Percentiles rank a stretch among this genome's conserved stretches.
phyloP scores from a whole-genome alignment of 352 stramenopile genomes.

The Phytopythium sindhum region DNA sequence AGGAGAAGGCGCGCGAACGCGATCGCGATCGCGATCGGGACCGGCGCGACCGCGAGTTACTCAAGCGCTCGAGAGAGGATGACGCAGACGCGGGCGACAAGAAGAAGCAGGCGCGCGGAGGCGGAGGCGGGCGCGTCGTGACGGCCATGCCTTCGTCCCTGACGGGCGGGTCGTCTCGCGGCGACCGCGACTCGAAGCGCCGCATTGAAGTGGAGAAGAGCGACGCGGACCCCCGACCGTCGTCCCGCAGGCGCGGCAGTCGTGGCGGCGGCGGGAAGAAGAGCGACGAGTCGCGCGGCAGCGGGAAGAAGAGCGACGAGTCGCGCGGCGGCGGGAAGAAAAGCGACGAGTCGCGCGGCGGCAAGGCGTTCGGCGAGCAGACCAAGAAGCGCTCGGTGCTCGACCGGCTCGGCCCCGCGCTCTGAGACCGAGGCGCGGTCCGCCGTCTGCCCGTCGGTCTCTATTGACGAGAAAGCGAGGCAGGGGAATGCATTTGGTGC shows the following conservation, averaged over 20 bases:
- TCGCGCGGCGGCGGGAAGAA: conserved; percentile 16
- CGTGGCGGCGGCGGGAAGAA: conserved; percentile 27
- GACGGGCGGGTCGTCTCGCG: conserved; percentile 16
- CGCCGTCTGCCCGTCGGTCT: too few relatives aligned
- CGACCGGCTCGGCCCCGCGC: conserved; percentile 71
- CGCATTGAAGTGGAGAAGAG: conserved; percentile 49
- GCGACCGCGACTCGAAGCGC: conserved; percentile 30
- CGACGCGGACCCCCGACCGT: conserved; percentile 11
- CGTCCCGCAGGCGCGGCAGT: conserved; percentile 8
- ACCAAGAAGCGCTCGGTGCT: conserved; percentile 83
- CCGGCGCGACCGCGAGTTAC: conserved; percentile 4
- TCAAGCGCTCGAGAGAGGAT: conserved; percentile 12
- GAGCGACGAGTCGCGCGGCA: conserved; percentile 1
- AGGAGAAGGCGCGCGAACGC: conserved; percentile 17
- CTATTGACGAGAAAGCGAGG: background rate
- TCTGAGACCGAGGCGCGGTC: too few relatives aligned
- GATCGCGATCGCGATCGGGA: conserved; percentile 16
- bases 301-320: background rate
- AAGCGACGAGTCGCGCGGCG: conserved; percentile 32
- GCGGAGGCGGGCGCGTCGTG: conserved; percentile 37
- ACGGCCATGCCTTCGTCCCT: conserved; percentile 37
- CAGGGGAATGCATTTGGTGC: background rate
- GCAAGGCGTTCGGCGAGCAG: conserved; percentile 55
- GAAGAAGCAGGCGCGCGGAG: conserved; percentile 27
- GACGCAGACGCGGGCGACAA: conserved; percentile 12